A percentile compares a stretch with the other conserved stretches of the same genome.
These are phyloP conservation scores for Ogataea hybrid DNA, from an alignment of 1,139 yeast genomes.

Conservation along the genomic window DNA sequence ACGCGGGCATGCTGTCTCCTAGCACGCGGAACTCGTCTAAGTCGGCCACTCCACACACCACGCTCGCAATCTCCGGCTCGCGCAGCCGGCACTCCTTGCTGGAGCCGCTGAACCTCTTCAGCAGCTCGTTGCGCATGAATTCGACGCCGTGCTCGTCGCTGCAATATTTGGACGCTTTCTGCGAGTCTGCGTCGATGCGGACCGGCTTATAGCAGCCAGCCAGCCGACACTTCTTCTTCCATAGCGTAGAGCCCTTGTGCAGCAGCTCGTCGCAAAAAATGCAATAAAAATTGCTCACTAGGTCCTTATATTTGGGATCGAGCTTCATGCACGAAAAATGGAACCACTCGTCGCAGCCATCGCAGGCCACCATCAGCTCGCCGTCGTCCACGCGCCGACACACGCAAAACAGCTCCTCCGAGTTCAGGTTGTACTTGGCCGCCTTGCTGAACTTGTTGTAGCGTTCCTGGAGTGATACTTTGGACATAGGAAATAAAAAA, in stretches of 20 bases:
- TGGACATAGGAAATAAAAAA: conserved; percentile 4
- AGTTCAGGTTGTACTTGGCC: conserved; percentile 44
- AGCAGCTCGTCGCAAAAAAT: conserved; percentile 62
- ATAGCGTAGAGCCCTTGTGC: conserved; percentile 46
- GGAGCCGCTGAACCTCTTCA: conserved; percentile 24
- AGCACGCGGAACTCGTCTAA: conserved; percentile 33
- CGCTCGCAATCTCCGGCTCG: conserved; percentile 23
- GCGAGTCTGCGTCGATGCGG: conserved; percentile 22
- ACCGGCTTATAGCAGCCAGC: conserved; percentile 61
- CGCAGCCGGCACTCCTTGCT: conserved; percentile 19
- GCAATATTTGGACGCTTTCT: conserved; percentile 66
- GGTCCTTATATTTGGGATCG: conserved; percentile 47
- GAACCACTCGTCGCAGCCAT: conserved; percentile 95
- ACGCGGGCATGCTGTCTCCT: conserved; percentile 35
- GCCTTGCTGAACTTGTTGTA: conserved; percentile 44
- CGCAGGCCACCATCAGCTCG: conserved; percentile 88
- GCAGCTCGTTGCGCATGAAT: conserved; percentile 42
- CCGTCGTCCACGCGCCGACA: conserved; percentile 82
- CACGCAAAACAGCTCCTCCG: conserved; percentile 69
- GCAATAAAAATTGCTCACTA: conserved; percentile 70
- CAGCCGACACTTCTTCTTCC: conserved; percentile 78
- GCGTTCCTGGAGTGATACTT: conserved; percentile 40
- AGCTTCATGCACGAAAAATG: conserved; percentile 79
- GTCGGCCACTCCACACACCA: conserved; percentile 31
- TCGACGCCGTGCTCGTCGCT: conserved; percentile 64